phyloP scores from a whole-genome alignment of 202 grass and related monocot genomes.

The Dendrocalamus latiflorus region DNA sequence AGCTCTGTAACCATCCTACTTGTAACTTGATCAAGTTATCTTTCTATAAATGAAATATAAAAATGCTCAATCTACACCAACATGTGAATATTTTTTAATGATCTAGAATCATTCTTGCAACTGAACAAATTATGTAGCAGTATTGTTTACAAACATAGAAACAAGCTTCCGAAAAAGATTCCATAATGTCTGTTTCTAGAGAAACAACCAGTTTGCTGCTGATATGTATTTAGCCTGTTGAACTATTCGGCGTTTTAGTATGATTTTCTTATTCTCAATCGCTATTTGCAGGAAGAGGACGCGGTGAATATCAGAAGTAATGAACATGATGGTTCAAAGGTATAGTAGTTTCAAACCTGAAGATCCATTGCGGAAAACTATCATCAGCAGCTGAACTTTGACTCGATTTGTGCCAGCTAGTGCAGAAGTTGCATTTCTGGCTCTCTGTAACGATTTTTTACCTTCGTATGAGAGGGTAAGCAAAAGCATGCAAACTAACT shows the following conservation, averaged over 20 bases:
- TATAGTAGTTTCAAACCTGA: slow-evolving; percentile 8
- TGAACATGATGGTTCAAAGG: not conserved
- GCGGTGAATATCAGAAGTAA: slow-evolving; percentile 2
- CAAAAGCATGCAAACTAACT: too few species aligned
- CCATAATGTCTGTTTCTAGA: not conserved
- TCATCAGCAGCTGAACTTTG: not conserved
- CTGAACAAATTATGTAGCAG: not conserved
- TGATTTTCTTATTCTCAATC: slow-evolving; percentile 1
- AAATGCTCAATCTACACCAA: not conserved
- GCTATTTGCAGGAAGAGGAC: slow-evolving; percentile 32
- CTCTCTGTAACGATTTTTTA: not conserved
- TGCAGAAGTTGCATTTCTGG: not conserved
- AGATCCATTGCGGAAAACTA: not conserved
- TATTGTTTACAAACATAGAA: not conserved
- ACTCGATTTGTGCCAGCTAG: not conserved
- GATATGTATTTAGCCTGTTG: not conserved
- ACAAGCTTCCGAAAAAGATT: not conserved
- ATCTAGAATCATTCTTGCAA: not conserved
- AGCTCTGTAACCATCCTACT: not conserved
- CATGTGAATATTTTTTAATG: not conserved
- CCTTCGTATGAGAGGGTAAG: too few species aligned
- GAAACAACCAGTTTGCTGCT: not conserved
- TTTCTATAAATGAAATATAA: not conserved
- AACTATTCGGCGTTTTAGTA: not conserved
- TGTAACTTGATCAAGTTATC: not conserved